Evolutionary conservation across 2,329 filamentous ascomycete species (phyloP).

Genomic region (Xylariaceae sp.): DNA sequence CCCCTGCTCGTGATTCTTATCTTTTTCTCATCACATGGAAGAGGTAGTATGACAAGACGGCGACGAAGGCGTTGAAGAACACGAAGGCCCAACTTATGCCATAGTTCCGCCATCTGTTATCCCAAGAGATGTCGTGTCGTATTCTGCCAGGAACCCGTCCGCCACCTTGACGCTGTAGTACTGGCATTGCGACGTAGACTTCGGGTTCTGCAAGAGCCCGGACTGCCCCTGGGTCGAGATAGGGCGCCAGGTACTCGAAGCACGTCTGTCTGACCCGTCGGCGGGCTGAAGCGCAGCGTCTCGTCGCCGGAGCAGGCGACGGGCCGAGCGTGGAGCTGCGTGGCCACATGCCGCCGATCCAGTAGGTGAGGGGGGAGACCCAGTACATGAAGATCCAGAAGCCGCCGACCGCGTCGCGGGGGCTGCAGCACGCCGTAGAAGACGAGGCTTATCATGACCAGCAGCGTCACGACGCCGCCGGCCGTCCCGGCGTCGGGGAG

Average conservation of each 20-base stretch:
- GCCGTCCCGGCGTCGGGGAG: constrained; percentile 3
- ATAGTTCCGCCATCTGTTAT: neutral
- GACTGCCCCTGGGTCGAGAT: neutral
- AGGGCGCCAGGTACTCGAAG: neutral
- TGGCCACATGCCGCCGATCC: constrained; percentile 1
- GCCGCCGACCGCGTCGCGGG: constrained; percentile 2
- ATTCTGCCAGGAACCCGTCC: neutral
- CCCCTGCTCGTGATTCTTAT: no score
- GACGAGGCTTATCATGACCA: constrained; percentile 4
- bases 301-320: neutral
- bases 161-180: neutral
- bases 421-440: constrained; percentile 10
- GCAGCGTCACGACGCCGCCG: constrained; percentile 4
- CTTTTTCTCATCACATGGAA: no score
- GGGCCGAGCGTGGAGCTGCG: neutral
- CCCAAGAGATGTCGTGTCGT: neutral
- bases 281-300: neutral
- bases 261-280: neutral
- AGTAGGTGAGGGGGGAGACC: constrained; percentile 9
- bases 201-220: neutral
- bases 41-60: neutral
- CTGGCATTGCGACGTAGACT: neutral
- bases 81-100: neutral
- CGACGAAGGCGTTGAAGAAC: neutral
- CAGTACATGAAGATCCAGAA: constrained; percentile 13